A percentile compares a stretch with the other conserved stretches of the same genome.
Evolutionary conservation across 177 flowering plant species (phyloP).

Genomic region (Vitis hybrid): DNA sequence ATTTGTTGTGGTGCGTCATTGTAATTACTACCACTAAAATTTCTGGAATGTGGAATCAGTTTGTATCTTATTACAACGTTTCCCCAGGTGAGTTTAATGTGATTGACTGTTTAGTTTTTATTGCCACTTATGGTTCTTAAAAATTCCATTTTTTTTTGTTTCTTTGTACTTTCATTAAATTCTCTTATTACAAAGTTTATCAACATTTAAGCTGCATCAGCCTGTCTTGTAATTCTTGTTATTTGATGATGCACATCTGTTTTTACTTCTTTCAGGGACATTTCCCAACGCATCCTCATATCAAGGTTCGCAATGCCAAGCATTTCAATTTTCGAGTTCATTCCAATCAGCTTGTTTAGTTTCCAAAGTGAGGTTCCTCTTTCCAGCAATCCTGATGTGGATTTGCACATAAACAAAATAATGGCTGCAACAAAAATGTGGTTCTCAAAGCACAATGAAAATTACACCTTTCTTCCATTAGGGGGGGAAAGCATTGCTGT

Average conservation of each 20-base stretch:
- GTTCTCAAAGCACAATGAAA: conserved; percentile 25
- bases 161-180: no score
- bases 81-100: no score
- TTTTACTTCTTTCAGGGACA: conserved; percentile 57
- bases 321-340: conserved; percentile 38
- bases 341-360: conserved; percentile 58
- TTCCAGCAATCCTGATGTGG: conserved; percentile 17
- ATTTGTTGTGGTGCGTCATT: no score
- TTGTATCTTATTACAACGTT: no score
- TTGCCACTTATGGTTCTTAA: no score
- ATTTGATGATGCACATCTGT: not conserved
- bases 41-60: no score
- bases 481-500: conserved; percentile 51
- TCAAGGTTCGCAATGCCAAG: conserved; percentile 65
- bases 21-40: no score
- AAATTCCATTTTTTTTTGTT: no score
- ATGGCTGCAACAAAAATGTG: conserved; percentile 41
- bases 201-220: no score
- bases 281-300: conserved; percentile 47
- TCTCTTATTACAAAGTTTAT: no score
- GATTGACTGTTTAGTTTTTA: no score
- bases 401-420: conserved; percentile 38
- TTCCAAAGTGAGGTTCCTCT: conserved; percentile 34
- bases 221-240: not conserved
- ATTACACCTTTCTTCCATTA: conserved; percentile 20